phyloP scores from a whole-genome alignment of 106 monocot genomes.

The Dendrobium catenatum region DNA sequence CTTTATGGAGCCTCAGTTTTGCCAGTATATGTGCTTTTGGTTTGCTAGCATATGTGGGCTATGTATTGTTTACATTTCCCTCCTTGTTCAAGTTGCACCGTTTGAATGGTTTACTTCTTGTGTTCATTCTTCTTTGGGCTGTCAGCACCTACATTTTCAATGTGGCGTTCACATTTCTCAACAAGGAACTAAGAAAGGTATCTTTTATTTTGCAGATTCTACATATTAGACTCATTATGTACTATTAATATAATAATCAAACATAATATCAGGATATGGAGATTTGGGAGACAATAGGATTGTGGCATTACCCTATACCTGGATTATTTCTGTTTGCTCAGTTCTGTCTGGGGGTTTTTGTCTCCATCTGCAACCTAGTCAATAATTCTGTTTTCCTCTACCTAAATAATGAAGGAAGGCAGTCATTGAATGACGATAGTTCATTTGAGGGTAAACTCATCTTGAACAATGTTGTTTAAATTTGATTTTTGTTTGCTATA shows the following conservation, averaged over 20 bases:
- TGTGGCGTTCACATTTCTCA: constrained; percentile 84
- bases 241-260: constrained; percentile 4
- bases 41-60: constrained; percentile 84
- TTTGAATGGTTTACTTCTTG: constrained; percentile 86
- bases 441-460: constrained; percentile 46
- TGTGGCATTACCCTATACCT: constrained; percentile 95
- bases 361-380: constrained; percentile 86
- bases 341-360: constrained; percentile 81
- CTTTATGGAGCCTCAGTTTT: constrained; percentile 95
- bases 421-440: constrained; percentile 35
- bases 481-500: constrained; percentile 6
- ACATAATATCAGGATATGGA: constrained; percentile 71
- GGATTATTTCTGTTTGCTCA: constrained; percentile 90
- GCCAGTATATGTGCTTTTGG: constrained; percentile 92
- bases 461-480: not conserved
- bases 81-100: constrained; percentile 77
- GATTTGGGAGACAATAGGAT: constrained; percentile 96
- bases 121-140: constrained; percentile 96
- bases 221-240: not conserved
- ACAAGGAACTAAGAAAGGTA: constrained; percentile 88
- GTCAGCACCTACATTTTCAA: constrained; percentile 63
- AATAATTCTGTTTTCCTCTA: constrained; percentile 84
- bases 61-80: constrained; percentile 83
- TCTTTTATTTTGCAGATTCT: not conserved
- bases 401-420: constrained; percentile 44